Evolutionary conservation across 352 stramenopile species (phyloP).

Genomic region (Paralagenidium karlingii): DNA sequence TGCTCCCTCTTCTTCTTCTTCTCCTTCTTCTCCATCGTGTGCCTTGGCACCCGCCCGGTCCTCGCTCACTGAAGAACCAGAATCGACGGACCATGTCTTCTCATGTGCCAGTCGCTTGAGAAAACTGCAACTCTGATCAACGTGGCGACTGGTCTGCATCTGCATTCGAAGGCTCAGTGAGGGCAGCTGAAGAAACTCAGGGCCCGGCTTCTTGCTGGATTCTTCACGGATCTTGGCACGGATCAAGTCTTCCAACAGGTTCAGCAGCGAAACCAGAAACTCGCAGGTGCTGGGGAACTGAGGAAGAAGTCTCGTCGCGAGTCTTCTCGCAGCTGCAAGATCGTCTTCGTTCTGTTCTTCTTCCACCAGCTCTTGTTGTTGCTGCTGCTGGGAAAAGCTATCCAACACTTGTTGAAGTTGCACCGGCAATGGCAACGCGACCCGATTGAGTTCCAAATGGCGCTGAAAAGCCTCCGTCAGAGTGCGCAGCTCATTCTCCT

Average conservation of each 20-base stretch:
- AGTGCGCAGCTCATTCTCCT: constrained; percentile 7
- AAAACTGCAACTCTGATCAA: too few relatives aligned
- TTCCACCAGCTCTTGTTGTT: not conserved
- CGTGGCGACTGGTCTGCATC: too few relatives aligned
- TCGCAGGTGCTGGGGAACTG: constrained; percentile 7
- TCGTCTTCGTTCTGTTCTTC: constrained; percentile 3
- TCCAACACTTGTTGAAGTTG: too few relatives aligned
- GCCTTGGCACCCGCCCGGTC: too few relatives aligned
- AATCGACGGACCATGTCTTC: too few relatives aligned
- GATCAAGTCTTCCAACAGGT: constrained; percentile 6
- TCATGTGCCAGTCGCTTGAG: too few relatives aligned
- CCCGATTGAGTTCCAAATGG: constrained; percentile 4
- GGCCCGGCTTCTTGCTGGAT: constrained; percentile 4
- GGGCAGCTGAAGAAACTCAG: not conserved
- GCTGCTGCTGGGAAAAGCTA: too few relatives aligned
- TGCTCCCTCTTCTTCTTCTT: constrained; percentile 1
- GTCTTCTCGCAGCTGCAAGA: constrained; percentile 3
- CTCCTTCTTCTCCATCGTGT: not conserved
- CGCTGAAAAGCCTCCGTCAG: constrained; percentile 7
- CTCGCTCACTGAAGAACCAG: too few relatives aligned
- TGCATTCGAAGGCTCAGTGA: not conserved
- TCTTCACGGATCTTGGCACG: constrained; percentile 10
- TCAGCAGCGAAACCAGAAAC: constrained; percentile 7
- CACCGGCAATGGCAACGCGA: not conserved
- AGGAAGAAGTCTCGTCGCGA: not conserved